Base-by-base conservation (phyloP, 345 rosid genomes). In the Iberis pinnata region DNA sequence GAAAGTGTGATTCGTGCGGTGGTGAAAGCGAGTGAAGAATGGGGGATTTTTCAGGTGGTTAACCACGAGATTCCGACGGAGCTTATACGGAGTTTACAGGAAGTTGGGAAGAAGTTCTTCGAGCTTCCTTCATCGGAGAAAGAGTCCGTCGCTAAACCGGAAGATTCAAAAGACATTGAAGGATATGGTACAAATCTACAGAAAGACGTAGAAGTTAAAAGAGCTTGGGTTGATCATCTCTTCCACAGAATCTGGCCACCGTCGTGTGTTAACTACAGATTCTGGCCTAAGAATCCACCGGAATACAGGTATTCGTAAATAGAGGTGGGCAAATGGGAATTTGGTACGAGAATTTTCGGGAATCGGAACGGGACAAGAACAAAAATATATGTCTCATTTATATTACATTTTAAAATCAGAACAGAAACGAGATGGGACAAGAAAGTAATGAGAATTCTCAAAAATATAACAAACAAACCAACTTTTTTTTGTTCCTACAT, bases 191-290 rank as follows among this genome's bases (percentile, higher is more conserved):
- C 59, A 2, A 65, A 51, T n/a, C n/a, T n/a, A n/a, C n/a, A n/a
- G n/a, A n/a, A n/a, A n/a, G n/a, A n/a, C n/a, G n/a, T n/a, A n/a
- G n/a, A n/a, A n/a, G n/a, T 8, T 46, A 14, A 36, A 71, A 68
- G 10, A 76, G 60, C 85, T n/a, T 76, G 65, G 58, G 58, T 47
- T 0, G 95, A 86, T 60, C 86, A 86, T 53, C 80, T 86, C 49
- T 89, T 86, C 36, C 93, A 89, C 57, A 67, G 18, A 44, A 61
- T 89, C n/a, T 86, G 89, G 89, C 97, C 97, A 12, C 88, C 87
- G 33, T 42, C 71, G 0, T 14, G 36, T 13, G 39, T 89, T 43
- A 65, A 60, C 29, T 56, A 81, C 56, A 47, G 14, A 10, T 86
- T 73, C 40, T 86, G 95, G 97, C 97, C 97, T 9, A 39, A 60